Percentiles rank a stretch among this genome's conserved stretches.
Conservation (phyloP, 495 filamentous ascomycete genomes). For the Lepidopterella palustris region DNA sequence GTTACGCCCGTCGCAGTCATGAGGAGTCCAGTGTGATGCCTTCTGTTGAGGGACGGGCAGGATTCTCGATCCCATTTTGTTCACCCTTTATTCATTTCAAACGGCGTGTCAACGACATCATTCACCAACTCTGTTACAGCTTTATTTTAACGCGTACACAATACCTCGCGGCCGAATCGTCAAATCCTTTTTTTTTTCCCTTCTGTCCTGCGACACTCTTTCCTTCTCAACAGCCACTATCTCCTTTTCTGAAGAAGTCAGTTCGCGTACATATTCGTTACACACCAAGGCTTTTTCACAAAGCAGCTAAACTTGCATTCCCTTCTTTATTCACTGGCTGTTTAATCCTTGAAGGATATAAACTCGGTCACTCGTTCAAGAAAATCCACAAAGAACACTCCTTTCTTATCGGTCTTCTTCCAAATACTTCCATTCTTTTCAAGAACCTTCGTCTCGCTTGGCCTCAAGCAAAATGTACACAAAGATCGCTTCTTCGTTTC, state of each 20-base stretch:
- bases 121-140: neutral
- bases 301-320: neutral
- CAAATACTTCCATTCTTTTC: neutral
- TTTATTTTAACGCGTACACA: neutral
- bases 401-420: neutral
- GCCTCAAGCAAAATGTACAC: conserved; percentile 5
- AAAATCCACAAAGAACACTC: no score
- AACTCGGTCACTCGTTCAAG: no score
- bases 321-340: neutral
- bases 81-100: neutral
- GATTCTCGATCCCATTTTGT: neutral
- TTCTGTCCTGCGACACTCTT: neutral
- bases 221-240: no score
- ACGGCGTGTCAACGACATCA: neutral
- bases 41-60: neutral
- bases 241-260: neutral
- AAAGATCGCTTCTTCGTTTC: neutral
- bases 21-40: neutral
- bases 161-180: neutral
- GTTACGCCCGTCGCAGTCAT: neutral
- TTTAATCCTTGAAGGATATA: no score
- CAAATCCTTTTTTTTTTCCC: neutral
- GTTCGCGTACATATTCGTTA: neutral
- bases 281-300: neutral
- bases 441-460: neutral